phyloP scores from a whole-genome alignment of 768 basidiomycete species.

The Mycena haematopus region DNA sequence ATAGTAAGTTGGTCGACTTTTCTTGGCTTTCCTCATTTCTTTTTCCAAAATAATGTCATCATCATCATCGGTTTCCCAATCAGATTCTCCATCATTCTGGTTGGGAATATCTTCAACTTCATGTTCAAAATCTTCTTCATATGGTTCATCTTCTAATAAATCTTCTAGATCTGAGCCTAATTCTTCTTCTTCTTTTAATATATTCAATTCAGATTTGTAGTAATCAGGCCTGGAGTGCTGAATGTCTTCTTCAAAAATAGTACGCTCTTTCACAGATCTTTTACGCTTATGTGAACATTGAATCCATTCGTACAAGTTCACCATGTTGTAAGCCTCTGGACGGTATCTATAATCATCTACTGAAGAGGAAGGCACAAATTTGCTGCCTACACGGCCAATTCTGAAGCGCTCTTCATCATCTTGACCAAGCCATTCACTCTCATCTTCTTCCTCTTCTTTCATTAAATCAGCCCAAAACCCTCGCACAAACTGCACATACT shows the following conservation, averaged over 20 bases:
- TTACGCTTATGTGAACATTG: not conserved
- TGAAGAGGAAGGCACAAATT: not conserved
- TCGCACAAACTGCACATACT: not conserved
- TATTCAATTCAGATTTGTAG: no score
- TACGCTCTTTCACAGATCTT: no score
- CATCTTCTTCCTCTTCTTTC: not conserved
- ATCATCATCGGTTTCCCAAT: not conserved
- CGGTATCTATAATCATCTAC: not conserved
- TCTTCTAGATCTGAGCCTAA: not conserved
- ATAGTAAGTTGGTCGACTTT: no score
- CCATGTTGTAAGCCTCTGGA: not conserved
- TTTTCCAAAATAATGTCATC: not conserved
- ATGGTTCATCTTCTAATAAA: not conserved
- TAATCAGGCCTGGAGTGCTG: no score
- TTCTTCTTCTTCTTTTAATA: no score
- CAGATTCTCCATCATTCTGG: not conserved
- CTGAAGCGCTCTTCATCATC: no score
- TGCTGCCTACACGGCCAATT: no score
- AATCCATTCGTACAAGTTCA: not conserved
- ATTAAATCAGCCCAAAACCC: not conserved
- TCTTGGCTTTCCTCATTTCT: no score
- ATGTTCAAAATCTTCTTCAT: no score
- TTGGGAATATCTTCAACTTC: no score
- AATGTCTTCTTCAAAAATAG: no score
- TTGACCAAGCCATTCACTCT: no score